Conservation (phyloP, 768 basidiomycete species). For the Lactifluus rugatus region DNA sequence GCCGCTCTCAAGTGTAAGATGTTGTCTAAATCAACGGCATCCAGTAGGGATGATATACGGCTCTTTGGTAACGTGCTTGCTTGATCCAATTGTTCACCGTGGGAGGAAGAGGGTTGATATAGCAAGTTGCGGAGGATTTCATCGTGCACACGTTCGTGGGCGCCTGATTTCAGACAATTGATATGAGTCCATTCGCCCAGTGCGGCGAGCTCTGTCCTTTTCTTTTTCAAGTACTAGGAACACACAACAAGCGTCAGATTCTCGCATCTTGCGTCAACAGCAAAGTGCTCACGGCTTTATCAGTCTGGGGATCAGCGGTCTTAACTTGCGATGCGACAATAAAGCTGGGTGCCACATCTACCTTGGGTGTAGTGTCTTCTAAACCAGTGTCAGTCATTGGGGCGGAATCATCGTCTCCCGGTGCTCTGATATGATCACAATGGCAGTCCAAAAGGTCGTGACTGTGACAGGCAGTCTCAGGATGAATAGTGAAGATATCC, state of each 20-base stretch:
- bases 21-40: constrained; percentile 42
- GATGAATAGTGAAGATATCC: constrained; percentile 86
- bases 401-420: neutral
- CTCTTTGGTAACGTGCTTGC: constrained; percentile 20
- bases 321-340: constrained; percentile 56
- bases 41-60: constrained; percentile 28
- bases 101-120: constrained; percentile 15
- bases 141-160: constrained; percentile 50
- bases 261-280: constrained; percentile 5
- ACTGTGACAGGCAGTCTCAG: constrained; percentile 74
- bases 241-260: neutral
- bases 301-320: constrained; percentile 33
- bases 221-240: constrained; percentile 52
- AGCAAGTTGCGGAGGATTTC: constrained; percentile 48
- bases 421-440: constrained; percentile 34
- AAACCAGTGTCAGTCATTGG: neutral
- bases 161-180: constrained; percentile 47
- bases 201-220: constrained; percentile 57
- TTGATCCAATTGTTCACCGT: constrained; percentile 7
- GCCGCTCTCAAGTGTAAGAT: constrained; percentile 29
- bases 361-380: constrained; percentile 23
- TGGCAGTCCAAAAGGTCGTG: constrained; percentile 84
- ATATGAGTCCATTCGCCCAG: constrained; percentile 81
- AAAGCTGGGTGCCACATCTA: constrained; percentile 34
- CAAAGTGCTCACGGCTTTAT: constrained; percentile 39